Evolutionary conservation across 176 grass and related monocot species (phyloP).

Genomic region (Aechmea fasciata): DNA sequence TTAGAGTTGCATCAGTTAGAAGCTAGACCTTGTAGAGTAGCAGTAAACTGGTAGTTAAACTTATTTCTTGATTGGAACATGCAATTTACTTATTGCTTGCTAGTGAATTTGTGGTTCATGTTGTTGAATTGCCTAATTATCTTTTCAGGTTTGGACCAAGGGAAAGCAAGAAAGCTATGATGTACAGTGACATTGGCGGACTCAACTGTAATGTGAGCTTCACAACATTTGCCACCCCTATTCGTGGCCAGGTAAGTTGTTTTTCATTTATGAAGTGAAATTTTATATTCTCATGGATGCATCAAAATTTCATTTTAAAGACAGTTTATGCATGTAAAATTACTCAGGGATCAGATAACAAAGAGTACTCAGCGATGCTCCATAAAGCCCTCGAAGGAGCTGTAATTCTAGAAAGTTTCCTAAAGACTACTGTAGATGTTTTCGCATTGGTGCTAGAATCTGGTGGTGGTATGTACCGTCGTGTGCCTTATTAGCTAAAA

Average conservation of each 20-base stretch:
- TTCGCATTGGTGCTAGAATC: constrained; percentile 97
- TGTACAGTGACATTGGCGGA: constrained; percentile 84
- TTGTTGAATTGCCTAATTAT: constrained; percentile 5
- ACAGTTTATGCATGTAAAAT: background rate
- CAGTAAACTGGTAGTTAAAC: too few species aligned
- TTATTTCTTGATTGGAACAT: background rate
- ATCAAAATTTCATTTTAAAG: background rate
- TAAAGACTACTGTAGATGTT: constrained; percentile 93
- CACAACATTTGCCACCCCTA: constrained; percentile 71
- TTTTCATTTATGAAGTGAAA: background rate
- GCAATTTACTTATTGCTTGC: background rate
- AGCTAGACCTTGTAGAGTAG: too few species aligned
- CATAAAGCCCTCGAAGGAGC: constrained; percentile 95
- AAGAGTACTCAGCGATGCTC: constrained; percentile 91
- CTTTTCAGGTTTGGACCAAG: constrained; percentile 81
- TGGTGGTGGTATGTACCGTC: constrained; percentile 68
- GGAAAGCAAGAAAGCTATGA: constrained; percentile 99
- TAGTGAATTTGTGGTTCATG: background rate
- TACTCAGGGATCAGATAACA: constrained; percentile 69
- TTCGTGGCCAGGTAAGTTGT: constrained; percentile 64
- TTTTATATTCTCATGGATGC: background rate
- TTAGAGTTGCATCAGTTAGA: too few species aligned
- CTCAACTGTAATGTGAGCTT: constrained; percentile 86
- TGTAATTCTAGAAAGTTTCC: constrained; percentile 86
- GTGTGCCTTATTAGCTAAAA: background rate